phyloP scores from a whole-genome alignment of 352 stramenopile species.

The Phytopythium mirpurense region DNA sequence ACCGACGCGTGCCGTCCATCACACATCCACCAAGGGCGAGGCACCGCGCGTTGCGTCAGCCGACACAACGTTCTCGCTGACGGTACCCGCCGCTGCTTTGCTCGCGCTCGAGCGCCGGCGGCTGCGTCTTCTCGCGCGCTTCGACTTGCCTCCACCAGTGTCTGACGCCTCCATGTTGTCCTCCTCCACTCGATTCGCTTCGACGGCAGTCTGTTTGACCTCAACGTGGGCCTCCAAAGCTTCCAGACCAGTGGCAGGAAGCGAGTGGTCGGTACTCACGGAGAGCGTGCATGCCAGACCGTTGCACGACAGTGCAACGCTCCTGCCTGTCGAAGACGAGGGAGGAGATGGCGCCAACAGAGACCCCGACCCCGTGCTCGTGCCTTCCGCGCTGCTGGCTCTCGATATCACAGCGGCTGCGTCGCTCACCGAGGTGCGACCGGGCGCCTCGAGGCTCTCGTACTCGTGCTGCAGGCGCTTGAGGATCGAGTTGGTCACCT shows the following conservation, averaged over 20 bases:
- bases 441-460: slow-evolving; percentile 11
- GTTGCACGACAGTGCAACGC: too few relatives aligned
- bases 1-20: neutral
- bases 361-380: neutral
- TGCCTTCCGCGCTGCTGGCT: neutral
- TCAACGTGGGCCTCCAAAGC: neutral
- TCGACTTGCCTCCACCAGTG: neutral
- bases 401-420: neutral
- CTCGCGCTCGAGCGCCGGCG: neutral
- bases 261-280: neutral
- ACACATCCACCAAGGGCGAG: neutral
- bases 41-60: neutral
- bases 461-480: slow-evolving; percentile 25
- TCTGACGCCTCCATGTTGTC: neutral
- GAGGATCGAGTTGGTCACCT: slow-evolving; percentile 31
- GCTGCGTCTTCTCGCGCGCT: neutral
- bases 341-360: neutral
- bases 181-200: neutral
- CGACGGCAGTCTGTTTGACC: neutral
- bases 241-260: neutral
- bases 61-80: neutral
- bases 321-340: neutral
- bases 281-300: neutral
- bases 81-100: neutral
- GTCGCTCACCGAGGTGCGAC: neutral